A percentile compares a stretch with the other conserved stretches of the same genome.
phyloP scores from a whole-genome alignment of 106 monocot species.

The Dioscorea alata region DNA sequence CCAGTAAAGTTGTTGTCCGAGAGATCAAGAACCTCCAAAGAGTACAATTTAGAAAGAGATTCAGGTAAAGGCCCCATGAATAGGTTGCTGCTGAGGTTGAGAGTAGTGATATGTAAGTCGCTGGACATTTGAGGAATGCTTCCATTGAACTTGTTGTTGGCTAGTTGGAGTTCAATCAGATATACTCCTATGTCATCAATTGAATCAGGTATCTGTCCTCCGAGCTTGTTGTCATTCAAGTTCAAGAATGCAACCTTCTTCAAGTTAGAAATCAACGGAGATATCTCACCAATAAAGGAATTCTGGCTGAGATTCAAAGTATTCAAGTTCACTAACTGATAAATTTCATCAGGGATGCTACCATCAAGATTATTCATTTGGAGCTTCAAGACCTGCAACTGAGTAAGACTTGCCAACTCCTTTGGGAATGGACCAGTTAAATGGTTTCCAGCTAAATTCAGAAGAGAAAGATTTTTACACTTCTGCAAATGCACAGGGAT shows the following conservation, averaged over 20 bases:
- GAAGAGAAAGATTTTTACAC: slow-evolving; percentile 30
- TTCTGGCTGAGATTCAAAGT: slow-evolving; percentile 50
- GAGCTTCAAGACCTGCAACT: slow-evolving; percentile 49
- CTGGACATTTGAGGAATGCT: slow-evolving; percentile 36
- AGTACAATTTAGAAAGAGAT: not conserved
- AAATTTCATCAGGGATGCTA: slow-evolving; percentile 34
- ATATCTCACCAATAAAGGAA: slow-evolving; percentile 33
- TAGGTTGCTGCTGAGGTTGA: slow-evolving; percentile 54
- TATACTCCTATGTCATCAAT: slow-evolving; percentile 11
- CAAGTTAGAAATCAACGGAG: slow-evolving; percentile 25
- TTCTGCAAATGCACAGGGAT: slow-evolving; percentile 25
- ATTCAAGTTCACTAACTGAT: slow-evolving; percentile 12
- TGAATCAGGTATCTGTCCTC: slow-evolving; percentile 31
- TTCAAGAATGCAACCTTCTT: slow-evolving; percentile 25
- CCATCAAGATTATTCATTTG: slow-evolving; percentile 41
- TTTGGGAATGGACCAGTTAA: slow-evolving; percentile 27
- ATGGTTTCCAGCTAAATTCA: slow-evolving; percentile 48
- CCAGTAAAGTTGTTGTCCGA: slow-evolving; percentile 52
- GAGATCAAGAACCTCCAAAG: slow-evolving; percentile 49
- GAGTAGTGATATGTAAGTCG: slow-evolving; percentile 14
- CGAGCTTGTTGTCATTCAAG: slow-evolving; percentile 30
- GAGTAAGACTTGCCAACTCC: slow-evolving; percentile 35
- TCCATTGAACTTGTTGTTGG: slow-evolving; percentile 40
- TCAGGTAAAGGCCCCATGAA: slow-evolving; percentile 40
- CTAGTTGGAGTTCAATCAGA: slow-evolving; percentile 47